A percentile compares a stretch with the other conserved stretches of the same genome.
These are phyloP conservation scores for Trichoderma hamatum DNA, from an alignment of 2,329 filamentous ascomycete species.

Conservation along the genomic window DNA sequence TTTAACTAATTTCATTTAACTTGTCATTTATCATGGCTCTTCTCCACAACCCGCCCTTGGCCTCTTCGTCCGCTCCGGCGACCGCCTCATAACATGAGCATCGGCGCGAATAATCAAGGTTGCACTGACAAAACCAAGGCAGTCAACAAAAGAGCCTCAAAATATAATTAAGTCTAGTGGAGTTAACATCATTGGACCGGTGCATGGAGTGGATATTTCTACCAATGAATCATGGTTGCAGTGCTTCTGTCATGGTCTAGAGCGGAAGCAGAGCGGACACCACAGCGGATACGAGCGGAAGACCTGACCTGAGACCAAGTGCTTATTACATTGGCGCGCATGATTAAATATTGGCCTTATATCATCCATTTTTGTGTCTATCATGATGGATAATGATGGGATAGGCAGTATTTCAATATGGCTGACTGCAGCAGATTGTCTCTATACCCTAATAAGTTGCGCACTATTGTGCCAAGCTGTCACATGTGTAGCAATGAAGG, in stretches of 20 bases:
- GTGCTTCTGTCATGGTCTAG: not conserved
- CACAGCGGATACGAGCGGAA: not conserved
- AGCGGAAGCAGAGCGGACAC: constrained; percentile 1
- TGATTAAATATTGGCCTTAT: not conserved
- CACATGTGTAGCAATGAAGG: not conserved
- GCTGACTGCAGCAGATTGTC: too few relatives aligned
- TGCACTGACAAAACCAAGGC: not conserved
- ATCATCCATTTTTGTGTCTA: not conserved
- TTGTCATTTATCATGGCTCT: not conserved
- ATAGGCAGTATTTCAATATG: not conserved
- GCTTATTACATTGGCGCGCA: too few relatives aligned
- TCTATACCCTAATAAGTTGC: too few relatives aligned
- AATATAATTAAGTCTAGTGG: not conserved
- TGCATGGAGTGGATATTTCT: not conserved
- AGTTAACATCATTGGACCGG: not conserved
- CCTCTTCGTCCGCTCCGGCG: not conserved
- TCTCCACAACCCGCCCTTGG: not conserved
- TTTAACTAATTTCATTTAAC: not conserved
- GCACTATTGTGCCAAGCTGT: not conserved
- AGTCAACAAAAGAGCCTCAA: not conserved
- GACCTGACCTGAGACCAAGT: too few relatives aligned
- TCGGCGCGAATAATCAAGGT: too few relatives aligned
- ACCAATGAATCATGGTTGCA: not conserved
- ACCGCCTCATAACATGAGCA: not conserved
- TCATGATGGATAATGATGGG: not conserved